Base-by-base conservation (phyloP, 2,329 filamentous ascomycete species). In the Paracoccidioides lutzii region DNA sequence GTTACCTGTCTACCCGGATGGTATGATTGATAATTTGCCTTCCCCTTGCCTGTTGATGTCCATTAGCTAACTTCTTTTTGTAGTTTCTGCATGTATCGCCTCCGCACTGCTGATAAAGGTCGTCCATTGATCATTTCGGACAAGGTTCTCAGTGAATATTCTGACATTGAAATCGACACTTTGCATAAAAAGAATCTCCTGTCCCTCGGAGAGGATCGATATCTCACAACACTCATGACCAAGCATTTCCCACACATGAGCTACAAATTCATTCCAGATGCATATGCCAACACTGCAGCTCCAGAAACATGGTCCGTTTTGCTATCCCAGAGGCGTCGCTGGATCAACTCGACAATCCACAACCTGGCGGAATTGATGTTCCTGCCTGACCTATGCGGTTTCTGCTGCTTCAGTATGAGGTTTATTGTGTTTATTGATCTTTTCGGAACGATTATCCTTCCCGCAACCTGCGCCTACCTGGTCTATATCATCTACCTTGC, bases 291-390 rank as follows among this genome's bases (percentile, higher is more conserved):
- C 66, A 98, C 93, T 1, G 91, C 91, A 45, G 93, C 93, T 0
- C 93, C 93, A 2, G 90, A 97, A 66, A 88, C 86, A 30, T 98
- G 90, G 88, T 87, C 84, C 66, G 89, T 98, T 64, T 75, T 98
- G 63, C 78, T 98, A 37, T 98, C 93, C n/a, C 93, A 98, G 70
- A 85, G 93, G 78, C 90, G 93, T 77, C 87, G 93, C 69, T 98
- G 93, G 93, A 98, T 98, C 72, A 98, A 98, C 75, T 97, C 93
- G 1, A 98, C 93, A 8, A 86, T 98, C 59, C 93, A 98, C 78
- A 98, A 98, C 69, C 73, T 98, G 67, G 87, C 85, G 32, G 93
- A 98, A 71, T 76, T 98, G 66, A 85, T 95, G 68, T 85, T 85
- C 65, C 79, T 98, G 49, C 86, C 90, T 70, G 90, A 98, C 66